Percentiles rank a stretch among this genome's conserved stretches.
Conservation (phyloP, 2,329 filamentous ascomycete genomes). For the Ascosphaera apis region DNA sequence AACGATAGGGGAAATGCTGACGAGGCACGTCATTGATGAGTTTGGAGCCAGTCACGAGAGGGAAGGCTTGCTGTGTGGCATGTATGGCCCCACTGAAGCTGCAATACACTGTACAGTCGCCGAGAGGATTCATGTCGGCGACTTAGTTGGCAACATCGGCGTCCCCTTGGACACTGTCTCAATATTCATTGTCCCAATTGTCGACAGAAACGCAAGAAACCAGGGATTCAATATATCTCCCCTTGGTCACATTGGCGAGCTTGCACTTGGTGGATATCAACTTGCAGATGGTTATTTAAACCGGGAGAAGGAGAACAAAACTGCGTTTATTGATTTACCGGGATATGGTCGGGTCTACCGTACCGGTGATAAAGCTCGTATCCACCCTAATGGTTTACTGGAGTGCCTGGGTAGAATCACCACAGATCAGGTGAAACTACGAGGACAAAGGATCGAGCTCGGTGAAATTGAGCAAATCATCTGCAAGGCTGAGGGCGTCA, state of each 20-base stretch:
- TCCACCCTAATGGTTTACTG: conserved; percentile 44
- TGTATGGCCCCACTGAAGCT: conserved; percentile 88
- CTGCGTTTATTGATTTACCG: conserved; percentile 44
- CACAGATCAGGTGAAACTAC: conserved; percentile 63
- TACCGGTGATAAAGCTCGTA: conserved; percentile 60
- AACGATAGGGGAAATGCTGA: conserved; percentile 89
- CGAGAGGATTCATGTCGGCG: conserved; percentile 31
- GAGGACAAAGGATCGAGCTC: conserved; percentile 66
- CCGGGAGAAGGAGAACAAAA: conserved; percentile 47
- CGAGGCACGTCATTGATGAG: conserved; percentile 48
- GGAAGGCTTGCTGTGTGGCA: conserved; percentile 55
- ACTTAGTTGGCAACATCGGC: conserved; percentile 48
- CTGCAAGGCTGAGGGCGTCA: conserved; percentile 36
- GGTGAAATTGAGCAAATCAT: conserved; percentile 63
- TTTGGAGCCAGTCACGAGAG: conserved; percentile 39
- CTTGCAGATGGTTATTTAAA: conserved; percentile 66
- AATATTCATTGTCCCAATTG: conserved; percentile 37
- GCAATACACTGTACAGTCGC: conserved; percentile 76
- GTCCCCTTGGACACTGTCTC: conserved; percentile 61
- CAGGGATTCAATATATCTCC: conserved; percentile 21
- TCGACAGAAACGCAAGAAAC: conserved; percentile 3
- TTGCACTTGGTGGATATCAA: conserved; percentile 60
- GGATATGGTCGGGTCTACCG: conserved; percentile 50
- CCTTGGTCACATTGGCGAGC: conserved; percentile 51
- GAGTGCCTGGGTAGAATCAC: conserved; percentile 64